Percentiles rank a stretch among this genome's conserved stretches.
phyloP scores from a whole-genome alignment of 495 filamentous ascomycete species.

The Neurospora hispaniola region DNA sequence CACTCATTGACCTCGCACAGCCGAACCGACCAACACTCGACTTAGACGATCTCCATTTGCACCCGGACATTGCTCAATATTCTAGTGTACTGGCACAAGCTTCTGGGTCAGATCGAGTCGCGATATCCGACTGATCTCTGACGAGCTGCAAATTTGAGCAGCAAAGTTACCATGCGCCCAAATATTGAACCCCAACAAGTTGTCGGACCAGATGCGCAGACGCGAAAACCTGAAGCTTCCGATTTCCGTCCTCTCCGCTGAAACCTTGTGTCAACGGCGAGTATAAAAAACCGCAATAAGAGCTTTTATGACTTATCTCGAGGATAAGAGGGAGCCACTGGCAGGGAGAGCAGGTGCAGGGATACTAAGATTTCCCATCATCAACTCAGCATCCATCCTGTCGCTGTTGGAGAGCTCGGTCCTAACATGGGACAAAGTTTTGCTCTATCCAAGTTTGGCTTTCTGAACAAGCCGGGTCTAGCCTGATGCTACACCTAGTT shows the following conservation, averaged over 20 bases:
- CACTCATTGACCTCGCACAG: not conserved
- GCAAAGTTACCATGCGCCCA: not conserved
- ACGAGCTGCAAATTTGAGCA: not conserved
- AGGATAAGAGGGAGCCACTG: not conserved
- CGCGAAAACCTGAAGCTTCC: not conserved
- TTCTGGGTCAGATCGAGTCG: not conserved
- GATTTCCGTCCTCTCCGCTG: not conserved
- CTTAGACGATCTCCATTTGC: not conserved
- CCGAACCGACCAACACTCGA: not conserved
- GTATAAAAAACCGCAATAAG: not conserved
- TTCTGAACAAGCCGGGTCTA: not conserved
- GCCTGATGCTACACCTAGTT: not conserved
- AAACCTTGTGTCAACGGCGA: not conserved
- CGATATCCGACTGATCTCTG: not conserved
- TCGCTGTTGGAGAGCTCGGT: not conserved
- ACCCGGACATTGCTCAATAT: not conserved
- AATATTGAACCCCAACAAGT: not conserved
- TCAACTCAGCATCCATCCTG: not conserved
- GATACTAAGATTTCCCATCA: not conserved
- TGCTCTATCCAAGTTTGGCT: not conserved
- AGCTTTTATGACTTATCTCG: not conserved
- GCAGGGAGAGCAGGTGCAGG: not conserved
- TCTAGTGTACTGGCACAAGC: not conserved
- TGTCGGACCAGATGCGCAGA: not conserved
- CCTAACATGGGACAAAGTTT: not conserved